These are phyloP conservation scores for Pyricularia grisea DNA, from an alignment of 2,329 filamentous ascomycete species.

Conservation along the genomic window DNA sequence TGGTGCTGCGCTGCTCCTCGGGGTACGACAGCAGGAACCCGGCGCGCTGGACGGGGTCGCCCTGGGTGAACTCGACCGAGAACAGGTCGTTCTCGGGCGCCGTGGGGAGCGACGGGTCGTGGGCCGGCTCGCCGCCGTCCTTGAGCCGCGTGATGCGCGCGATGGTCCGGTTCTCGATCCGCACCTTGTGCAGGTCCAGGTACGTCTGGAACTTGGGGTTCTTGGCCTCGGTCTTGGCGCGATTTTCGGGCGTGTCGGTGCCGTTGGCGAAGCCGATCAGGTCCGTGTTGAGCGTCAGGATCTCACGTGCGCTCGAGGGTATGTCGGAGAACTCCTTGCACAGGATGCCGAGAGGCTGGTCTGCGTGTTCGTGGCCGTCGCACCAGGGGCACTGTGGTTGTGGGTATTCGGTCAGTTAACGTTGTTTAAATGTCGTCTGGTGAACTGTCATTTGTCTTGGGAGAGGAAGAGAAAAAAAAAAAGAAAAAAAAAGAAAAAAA, in stretches of 20 bases:
- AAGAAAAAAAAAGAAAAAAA: not conserved
- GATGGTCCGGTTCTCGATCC: constrained; percentile 47
- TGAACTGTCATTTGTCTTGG: not conserved
- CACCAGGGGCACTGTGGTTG: constrained; percentile 47
- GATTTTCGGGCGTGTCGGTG: constrained; percentile 36
- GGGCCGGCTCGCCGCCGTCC: constrained; percentile 23
- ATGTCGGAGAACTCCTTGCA: constrained; percentile 30
- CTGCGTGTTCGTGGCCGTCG: constrained; percentile 51
- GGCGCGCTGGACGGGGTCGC: constrained; percentile 31
- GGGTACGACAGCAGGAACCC: constrained; percentile 43
- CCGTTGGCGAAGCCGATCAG: constrained; percentile 51
- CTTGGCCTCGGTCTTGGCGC: constrained; percentile 26
- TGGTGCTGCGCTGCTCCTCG: constrained; percentile 33
- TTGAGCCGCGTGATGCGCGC: constrained; percentile 33
- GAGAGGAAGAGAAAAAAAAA: not conserved
- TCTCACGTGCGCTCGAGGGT: constrained; percentile 36
- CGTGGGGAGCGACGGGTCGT: constrained; percentile 30
- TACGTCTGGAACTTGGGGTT: constrained; percentile 38
- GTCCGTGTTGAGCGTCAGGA: constrained; percentile 44
- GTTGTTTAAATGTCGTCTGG: not conserved
- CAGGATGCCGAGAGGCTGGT: constrained; percentile 47
- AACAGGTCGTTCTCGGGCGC: constrained; percentile 45
- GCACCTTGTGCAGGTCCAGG: constrained; percentile 38
- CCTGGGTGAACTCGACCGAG: constrained; percentile 39
- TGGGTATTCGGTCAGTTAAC: not conserved